Evolutionary conservation across 352 stramenopile species (phyloP).

Genomic region (Phytophthora pisi): DNA sequence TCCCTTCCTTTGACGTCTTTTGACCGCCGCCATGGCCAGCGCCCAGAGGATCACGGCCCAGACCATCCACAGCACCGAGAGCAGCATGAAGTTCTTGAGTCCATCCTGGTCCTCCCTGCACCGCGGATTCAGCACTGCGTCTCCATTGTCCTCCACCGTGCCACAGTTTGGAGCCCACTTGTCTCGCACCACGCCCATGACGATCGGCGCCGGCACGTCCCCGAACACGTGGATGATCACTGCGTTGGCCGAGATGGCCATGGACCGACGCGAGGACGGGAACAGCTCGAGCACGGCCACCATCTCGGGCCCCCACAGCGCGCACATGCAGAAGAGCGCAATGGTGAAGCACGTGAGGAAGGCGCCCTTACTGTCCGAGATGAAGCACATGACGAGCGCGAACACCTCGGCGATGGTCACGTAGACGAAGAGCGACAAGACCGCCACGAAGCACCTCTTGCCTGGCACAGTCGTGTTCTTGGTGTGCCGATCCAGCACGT

Average conservation of each 20-base stretch:
- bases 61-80: constrained; percentile 63
- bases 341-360: constrained; percentile 66
- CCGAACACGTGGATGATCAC: constrained; percentile 89
- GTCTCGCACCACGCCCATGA: constrained; percentile 90
- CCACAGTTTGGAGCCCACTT: constrained; percentile 78
- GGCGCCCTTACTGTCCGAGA: constrained; percentile 37
- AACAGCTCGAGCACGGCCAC: constrained; percentile 83
- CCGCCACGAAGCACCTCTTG: constrained; percentile 45
- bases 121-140: constrained; percentile 51
- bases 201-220: constrained; percentile 89
- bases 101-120: constrained; percentile 52
- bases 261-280: constrained; percentile 62
- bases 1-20: constrained; percentile 34
- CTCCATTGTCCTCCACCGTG: constrained; percentile 50
- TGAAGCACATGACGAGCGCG: constrained; percentile 48
- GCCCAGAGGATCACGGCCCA: constrained; percentile 64
- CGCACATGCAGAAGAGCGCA: constrained; percentile 63
- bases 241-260: constrained; percentile 84
- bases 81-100: constrained; percentile 58
- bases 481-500: constrained; percentile 55
- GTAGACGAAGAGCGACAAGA: constrained; percentile 53
- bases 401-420: constrained; percentile 52
- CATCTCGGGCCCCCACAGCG: constrained; percentile 59
- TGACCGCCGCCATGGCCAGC: constrained; percentile 34
- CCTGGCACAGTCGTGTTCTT: constrained; percentile 40